A percentile compares a stretch with the other conserved stretches of the same genome.
phyloP scores from a whole-genome alignment of 2,329 filamentous ascomycete species.

The Colletotrichum sp. region DNA sequence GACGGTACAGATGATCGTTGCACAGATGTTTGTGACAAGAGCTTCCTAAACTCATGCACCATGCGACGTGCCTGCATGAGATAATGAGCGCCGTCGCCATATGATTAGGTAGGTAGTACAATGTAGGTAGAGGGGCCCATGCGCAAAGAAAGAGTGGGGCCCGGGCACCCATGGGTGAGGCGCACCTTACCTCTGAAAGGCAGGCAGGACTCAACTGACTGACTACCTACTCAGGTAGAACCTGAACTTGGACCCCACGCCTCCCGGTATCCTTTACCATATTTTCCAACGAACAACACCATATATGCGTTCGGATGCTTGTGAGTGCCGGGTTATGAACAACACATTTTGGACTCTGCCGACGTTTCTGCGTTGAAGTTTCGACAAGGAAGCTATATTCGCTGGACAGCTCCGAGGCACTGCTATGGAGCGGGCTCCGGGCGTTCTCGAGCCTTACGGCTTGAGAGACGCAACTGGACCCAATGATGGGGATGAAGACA shows the following conservation, averaged over 20 bases:
- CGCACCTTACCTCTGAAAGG: not conserved
- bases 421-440: not conserved
- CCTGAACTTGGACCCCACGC: not conserved
- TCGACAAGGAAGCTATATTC: not conserved
- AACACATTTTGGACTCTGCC: not conserved
- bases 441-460: not conserved
- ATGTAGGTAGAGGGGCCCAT: not conserved
- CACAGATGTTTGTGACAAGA: not conserved
- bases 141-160: not conserved
- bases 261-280: not conserved
- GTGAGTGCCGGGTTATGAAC: not conserved
- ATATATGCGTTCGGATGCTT: not conserved
- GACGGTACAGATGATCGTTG: not conserved
- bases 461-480: not conserved
- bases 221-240: not conserved
- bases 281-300: not conserved
- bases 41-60: not conserved
- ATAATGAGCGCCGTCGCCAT: not conserved
- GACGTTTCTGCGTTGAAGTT: not conserved
- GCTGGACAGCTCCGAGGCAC: not conserved
- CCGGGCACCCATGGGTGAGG: not conserved
- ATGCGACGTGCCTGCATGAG: not conserved
- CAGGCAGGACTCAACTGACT: not conserved
- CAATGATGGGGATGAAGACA: conserved; percentile 22
- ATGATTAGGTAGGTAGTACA: not conserved